Base-by-base conservation (phyloP, 2,329 filamentous ascomycete genomes). In the Shiraia sp. region DNA sequence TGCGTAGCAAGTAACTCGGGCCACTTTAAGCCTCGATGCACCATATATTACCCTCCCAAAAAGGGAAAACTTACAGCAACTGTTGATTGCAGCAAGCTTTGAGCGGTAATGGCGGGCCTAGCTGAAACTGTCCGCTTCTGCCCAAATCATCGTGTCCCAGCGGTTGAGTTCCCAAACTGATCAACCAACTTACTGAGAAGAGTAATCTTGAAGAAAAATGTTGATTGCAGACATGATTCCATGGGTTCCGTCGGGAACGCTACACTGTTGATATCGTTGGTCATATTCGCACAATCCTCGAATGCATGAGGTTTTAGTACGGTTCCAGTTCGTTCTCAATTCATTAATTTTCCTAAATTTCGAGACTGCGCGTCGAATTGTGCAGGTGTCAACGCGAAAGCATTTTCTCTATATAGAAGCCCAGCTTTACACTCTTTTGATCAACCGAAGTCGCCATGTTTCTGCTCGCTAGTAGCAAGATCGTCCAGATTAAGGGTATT, bases 41-140 rank as follows among this genome's bases (percentile, higher is more conserved):
- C 19, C 19, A 4, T 22, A 22, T 22, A 22, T 22, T 22, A 22
- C 19, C 19, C 4, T 22, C 19, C 19, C 19, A 22, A 22, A 22
- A 5, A 22, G 8, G 19, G 4, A n/a, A 22, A 22, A 22, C 19
- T 28, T 10, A 32, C 10, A 28, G 30, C 16, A 41, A 28, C 30
- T 37, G 36, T 47, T 23, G 47, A 47, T 44, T 35, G 15, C 28
- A 35, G 47, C 36, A 41, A 3, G 32, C 47, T 34, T 37, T 43
- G 33, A 23, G 34, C 37, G 43, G 43, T 40, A 40, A 31, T 28
- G 33, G 28, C 17, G 24, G 34, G 34, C 31, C 10, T 32, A 32
- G 28, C 34, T 43, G 39, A 40, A 33, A 47, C 33, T 33, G 26
- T 32, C 40, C 19, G 19, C 19, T 22, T 22, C 19, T 22, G 19